phyloP scores from a whole-genome alignment of 768 basidiomycete genomes.

The Trametes maxima region DNA sequence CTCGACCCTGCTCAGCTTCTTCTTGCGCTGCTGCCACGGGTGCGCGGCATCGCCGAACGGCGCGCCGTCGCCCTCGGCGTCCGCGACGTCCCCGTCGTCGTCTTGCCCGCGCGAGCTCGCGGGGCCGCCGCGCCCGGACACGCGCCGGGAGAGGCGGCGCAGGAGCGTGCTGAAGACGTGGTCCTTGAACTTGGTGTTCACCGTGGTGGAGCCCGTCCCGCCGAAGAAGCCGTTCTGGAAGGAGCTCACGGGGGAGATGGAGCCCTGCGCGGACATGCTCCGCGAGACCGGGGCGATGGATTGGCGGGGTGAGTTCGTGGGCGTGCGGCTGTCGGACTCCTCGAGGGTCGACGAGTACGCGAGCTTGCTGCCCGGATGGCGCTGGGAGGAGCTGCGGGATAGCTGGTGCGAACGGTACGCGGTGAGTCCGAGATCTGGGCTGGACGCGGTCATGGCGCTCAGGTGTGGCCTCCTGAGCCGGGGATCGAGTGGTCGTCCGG shows the following conservation, averaged over 20 bases:
- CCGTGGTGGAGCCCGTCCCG: slow-evolving; percentile 89
- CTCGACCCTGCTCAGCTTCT: slow-evolving; percentile 46
- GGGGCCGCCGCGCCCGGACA: slow-evolving; percentile 26
- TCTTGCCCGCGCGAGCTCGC: slow-evolving; percentile 18
- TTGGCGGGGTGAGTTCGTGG: slow-evolving; percentile 32
- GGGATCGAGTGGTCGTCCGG: slow-evolving; percentile 29
- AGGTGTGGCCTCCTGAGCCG: slow-evolving; percentile 46
- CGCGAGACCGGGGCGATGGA: background rate
- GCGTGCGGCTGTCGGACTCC: slow-evolving; percentile 26
- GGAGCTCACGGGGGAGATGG: slow-evolving; percentile 18
- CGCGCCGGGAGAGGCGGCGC: slow-evolving; percentile 65
- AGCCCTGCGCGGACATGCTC: slow-evolving; percentile 8
- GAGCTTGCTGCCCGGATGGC: slow-evolving; percentile 22
- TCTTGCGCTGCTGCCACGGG: slow-evolving; percentile 41
- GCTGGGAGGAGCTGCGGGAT: slow-evolving; percentile 8
- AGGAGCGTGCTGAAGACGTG: slow-evolving; percentile 92
- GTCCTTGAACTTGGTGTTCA: slow-evolving; percentile 93
- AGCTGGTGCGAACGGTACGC: slow-evolving; percentile 10
- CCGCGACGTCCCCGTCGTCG: slow-evolving; percentile 43
- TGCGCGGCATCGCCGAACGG: slow-evolving; percentile 14
- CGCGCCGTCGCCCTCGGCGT: slow-evolving; percentile 41
- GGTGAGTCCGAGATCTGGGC: slow-evolving; percentile 59
- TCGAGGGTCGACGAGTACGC: slow-evolving; percentile 31
- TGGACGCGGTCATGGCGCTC: slow-evolving; percentile 62
- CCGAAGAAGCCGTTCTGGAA: slow-evolving; percentile 60